phyloP scores from a whole-genome alignment of 495 filamentous ascomycete genomes.

The Lasiosphaeris hirsuta region DNA sequence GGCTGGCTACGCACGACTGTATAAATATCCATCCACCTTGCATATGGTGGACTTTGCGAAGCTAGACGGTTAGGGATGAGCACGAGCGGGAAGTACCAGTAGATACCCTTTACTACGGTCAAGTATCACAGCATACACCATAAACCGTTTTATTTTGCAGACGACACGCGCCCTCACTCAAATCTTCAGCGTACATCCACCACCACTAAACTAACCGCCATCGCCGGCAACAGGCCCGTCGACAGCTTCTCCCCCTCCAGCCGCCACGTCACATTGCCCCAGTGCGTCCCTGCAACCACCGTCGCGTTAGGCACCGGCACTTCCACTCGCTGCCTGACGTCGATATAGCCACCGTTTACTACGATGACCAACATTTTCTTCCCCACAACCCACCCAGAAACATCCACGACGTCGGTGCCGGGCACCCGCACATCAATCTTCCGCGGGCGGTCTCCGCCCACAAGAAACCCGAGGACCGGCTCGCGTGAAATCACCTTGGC shows the following conservation, averaged over 20 bases:
- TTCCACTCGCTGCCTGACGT: constrained; percentile 20
- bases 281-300: constrained; percentile 18
- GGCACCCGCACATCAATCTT: neutral
- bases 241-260: constrained; percentile 20
- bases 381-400: constrained; percentile 38
- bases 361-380: constrained; percentile 43
- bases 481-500: constrained; percentile 38
- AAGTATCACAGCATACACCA: too few relatives aligned
- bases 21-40: neutral
- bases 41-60: neutral
- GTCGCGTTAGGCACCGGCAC: constrained; percentile 20
- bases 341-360: constrained; percentile 39
- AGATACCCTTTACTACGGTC: too few relatives aligned
- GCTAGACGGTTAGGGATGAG: neutral
- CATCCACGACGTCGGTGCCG: constrained; percentile 35
- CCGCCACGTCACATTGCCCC: constrained; percentile 24
- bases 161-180: neutral
- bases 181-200: constrained; percentile 11
- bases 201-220: constrained; percentile 26
- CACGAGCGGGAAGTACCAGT: too few relatives aligned
- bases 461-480: constrained; percentile 42
- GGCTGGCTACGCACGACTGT: neutral
- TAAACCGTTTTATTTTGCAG: neutral
- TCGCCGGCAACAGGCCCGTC: constrained; percentile 19
- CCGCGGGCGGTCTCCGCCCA: constrained; percentile 33